phyloP scores from a whole-genome alignment of 139 green algal species.

The Chlamydomonas sphaeroides region DNA sequence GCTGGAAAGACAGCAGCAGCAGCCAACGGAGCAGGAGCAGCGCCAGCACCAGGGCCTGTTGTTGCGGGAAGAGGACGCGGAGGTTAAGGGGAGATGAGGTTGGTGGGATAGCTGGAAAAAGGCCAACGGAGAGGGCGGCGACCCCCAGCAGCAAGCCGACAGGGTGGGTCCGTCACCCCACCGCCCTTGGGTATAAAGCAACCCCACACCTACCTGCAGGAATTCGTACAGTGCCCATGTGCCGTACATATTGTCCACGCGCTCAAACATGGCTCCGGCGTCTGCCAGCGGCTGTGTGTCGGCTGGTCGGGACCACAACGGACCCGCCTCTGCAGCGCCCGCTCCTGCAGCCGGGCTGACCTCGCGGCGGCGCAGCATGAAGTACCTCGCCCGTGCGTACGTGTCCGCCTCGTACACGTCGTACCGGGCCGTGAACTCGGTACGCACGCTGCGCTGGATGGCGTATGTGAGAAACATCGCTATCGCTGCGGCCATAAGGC shows the following conservation, averaged over 20 bases:
- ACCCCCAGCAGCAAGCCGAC: too few species aligned
- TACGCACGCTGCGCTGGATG: neutral
- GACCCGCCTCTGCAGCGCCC: too few species aligned
- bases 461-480: neutral
- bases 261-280: slow-evolving; percentile 3
- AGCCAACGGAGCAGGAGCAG: neutral
- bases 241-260: slow-evolving; percentile 32
- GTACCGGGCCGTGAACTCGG: neutral
- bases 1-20: neutral
- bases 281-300: slow-evolving; percentile 13
- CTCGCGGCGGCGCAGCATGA: neutral
- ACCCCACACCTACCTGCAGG: neutral
- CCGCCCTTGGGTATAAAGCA: too few species aligned
- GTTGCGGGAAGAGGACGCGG: too few species aligned
- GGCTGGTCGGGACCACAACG: too few species aligned
- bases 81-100: too few species aligned
- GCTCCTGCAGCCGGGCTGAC: too few species aligned
- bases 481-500: neutral
- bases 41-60: neutral
- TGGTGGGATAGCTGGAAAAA: too few species aligned
- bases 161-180: too few species aligned
- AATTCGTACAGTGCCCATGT: slow-evolving; percentile 27
- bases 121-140: too few species aligned
- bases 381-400: neutral
- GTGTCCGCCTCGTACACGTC: neutral